Evolutionary conservation across 2,329 filamentous ascomycete genomes (phyloP), one percentile per base, ranked within the genome.

Genomic region (Aspergillus alliaceus): DNA sequence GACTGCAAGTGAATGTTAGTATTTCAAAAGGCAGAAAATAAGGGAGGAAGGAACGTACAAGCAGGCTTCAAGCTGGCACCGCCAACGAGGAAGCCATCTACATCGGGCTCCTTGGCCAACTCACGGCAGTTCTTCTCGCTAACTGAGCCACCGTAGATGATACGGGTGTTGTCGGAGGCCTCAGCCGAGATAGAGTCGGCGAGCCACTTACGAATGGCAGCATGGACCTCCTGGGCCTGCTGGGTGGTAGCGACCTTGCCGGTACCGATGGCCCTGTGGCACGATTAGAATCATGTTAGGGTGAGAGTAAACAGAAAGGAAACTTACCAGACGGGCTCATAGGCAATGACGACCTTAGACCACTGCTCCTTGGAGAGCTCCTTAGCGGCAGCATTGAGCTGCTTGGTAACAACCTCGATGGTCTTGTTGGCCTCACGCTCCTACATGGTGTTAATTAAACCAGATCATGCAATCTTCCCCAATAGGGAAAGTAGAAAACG

Each of bases 101-200:
- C 96, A 78, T 99, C 95, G 64, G 86, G 77, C 86, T 98, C 87
- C 84, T 92, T 93, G 75, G 90, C 87, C 70, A 99, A 85, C 64
- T 98, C 93, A 73, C 83, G 86, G 84, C 91, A 96, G 87, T 99
- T 99, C 90, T 97, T 97, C 85, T 96, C 95, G 75, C 84, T 96
- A 71, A 99, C 95, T 70, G 90, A 95, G 74, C 95, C 95, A 66
- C 95, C 95, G 79, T 99, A 99, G 74, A 99, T 88, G 75, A 99
- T 91, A 70, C 95, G 87, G 61, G 93, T 96, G 80, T 89, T 86
- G 64, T 96, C 91, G 47, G 92, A 86, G 56, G 89, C 90, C 74
- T 90, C 83, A 72, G 85, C 80, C 64, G 96, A 90, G 68, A 93
- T 84, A 71, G 87, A 84, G 72, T 87, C 86, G 61, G 72, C 76